Evolutionary conservation across 768 basidiomycete genomes (phyloP), one percentile per base, ranked within the genome.

Genomic region (Candolleomyces eurysporus): DNA sequence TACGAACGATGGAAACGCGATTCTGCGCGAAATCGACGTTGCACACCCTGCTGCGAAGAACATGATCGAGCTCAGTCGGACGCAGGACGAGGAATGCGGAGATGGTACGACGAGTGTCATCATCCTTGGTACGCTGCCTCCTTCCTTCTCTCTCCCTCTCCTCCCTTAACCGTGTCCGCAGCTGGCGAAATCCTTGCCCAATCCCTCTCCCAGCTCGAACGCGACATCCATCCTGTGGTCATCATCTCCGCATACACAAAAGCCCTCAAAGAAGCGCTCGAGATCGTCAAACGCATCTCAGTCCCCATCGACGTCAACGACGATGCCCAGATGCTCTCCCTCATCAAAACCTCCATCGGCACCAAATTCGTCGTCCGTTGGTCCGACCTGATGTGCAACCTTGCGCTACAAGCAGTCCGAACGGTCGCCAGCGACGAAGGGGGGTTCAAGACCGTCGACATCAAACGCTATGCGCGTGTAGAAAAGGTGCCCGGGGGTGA

Each of bases 1-100:
- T 19, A 98, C 97, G 2, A 98, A 98, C 73, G 96, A 99, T 69
- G 96, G 97, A n/a, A 98, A 99, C 69, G 96, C 97, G 2, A 98
- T 99, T 64, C 79, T 98, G 45, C 89, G 97, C 57, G 97, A 99
- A 75, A 99, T 98, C 66, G 97, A 99, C 67, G 97, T 99, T 32
- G 95, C 96, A 2, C 97, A 99, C 68, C 97, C 96, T 3, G 97
- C 97, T 30, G 96, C 97, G 26, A 99, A 98, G 80, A 97, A 96
- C 67, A 98, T 99, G 96, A 97, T 99, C 65, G 97, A 99, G 77
- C 86, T 98, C 11, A 94, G 93, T 67, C 78, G 97, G 71, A 98
- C 97, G 1, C 97, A 98, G 74, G 97, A 98, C 68, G 97, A 98
- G 77, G 97, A 98, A 71, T 97, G 97, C 65, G 97, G 96, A 51